Percentiles rank a stretch among this genome's conserved stretches.
Conservation (phyloP, 768 basidiomycete species). For the Leccinum pellstonianum region DNA sequence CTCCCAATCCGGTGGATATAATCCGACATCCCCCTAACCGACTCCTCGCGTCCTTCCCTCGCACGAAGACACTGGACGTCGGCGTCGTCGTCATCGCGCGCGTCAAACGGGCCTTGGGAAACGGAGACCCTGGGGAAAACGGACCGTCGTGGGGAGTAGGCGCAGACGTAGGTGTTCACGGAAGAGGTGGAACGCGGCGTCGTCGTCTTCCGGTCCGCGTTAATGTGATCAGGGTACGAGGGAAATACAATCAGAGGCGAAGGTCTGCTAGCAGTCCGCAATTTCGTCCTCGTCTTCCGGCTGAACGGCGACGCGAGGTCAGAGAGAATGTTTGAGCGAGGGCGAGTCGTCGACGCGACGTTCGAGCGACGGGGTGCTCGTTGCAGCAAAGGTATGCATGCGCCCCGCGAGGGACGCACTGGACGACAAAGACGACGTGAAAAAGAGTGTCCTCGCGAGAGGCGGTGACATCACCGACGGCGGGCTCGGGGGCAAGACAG, state of each 20-base stretch:
- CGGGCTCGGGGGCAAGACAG: conserved; percentile 54
- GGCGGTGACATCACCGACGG: conserved; percentile 55
- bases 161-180: neutral
- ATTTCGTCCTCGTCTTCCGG: conserved; percentile 4
- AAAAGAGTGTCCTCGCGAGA: conserved; percentile 55
- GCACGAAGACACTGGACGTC: neutral
- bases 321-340: conserved; percentile 16
- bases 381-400: neutral
- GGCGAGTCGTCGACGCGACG: neutral
- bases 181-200: no score
- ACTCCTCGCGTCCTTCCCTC: neutral
- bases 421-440: conserved; percentile 34
- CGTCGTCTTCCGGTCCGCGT: neutral
- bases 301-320: conserved; percentile 22
- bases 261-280: neutral
- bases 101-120: conserved; percentile 9
- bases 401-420: conserved; percentile 16
- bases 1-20: no score
- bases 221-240: conserved; percentile 15
- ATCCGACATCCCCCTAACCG: neutral
- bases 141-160: neutral
- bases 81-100: neutral
- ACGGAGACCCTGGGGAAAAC: conserved; percentile 8
- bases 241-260: conserved; percentile 24
- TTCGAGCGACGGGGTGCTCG: neutral